Evolutionary conservation across 225 moss, liverwort and hornwort species (phyloP), one percentile per base, ranked within the genome.

Genomic region (Straminergon stramineum): DNA sequence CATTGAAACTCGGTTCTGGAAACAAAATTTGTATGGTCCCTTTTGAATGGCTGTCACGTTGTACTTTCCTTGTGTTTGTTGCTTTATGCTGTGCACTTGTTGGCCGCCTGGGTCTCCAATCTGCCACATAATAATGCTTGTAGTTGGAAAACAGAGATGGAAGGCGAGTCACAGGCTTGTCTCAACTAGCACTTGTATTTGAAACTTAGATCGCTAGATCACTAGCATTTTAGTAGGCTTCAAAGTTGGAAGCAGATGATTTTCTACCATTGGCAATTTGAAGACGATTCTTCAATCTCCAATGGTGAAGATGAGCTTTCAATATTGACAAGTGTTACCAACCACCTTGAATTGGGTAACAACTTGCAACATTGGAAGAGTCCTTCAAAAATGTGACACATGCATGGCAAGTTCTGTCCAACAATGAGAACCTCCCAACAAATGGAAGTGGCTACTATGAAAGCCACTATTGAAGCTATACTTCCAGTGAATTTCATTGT

Each of bases 21-120:
- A 94, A 65, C 94, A 94, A 43, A 93, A 91, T 23, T 90, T 94
- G 89, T 92, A 93, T 41, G 76, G 91, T 64, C 94, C 94, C 83
- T 87, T 93, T 21, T 53, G 90, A 62, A 55, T 75, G 52, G 91
- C 89, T 41, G 91, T 94, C 79, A 93, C 58, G 57, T 91, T 94
- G 85, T 74, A 92, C 78, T 93, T 92, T 14, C 87, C 90, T 91
- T 93, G 88, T 6, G 87, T 77, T 74, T 75, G 84, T 68, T 90
- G 89, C 48, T 88, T 92, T n/a, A 87, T 55, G 79, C 35, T 91
- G 88, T 83, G 58, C 85, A 92, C 91, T 61, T 88, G 74, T 45
- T 92, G 68, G 78, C 91, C 89, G 21, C 83, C 60, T 51, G 92
- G 91, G 63, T 89, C 91, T 83, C 57, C 83, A 81, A 93, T 71